phyloP scores from a whole-genome alignment of 108 stramenopile species.

The Cylindrotheca closterium region DNA sequence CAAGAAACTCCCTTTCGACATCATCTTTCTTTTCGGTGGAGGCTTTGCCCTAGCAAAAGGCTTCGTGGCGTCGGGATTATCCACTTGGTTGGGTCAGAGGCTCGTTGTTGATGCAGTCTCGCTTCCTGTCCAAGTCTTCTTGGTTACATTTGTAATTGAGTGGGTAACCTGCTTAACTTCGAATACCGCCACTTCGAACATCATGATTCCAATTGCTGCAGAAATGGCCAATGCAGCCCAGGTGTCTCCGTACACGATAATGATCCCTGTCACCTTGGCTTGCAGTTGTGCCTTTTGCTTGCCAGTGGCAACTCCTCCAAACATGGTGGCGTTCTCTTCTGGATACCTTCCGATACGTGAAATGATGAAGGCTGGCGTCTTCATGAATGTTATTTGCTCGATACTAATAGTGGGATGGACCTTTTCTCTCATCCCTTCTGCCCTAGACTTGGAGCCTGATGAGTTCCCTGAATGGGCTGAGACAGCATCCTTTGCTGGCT shows the following conservation, averaged over 20 bases:
- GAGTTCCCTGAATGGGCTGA: slow-evolving; percentile 11
- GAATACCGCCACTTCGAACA: slow-evolving; percentile 11
- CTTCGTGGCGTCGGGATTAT: slow-evolving; percentile 2
- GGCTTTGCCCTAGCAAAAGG: slow-evolving; percentile 11
- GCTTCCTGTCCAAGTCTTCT: background rate
- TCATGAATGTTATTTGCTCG: slow-evolving; percentile 3
- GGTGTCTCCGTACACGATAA: slow-evolving; percentile 3
- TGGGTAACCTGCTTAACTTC: slow-evolving; percentile 11
- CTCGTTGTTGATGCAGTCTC: background rate
- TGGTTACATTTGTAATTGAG: background rate
- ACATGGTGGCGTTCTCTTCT: slow-evolving; percentile 22
- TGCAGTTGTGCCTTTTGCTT: slow-evolving; percentile 10
- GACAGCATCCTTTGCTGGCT: no score
- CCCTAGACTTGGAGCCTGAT: background rate
- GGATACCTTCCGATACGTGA: slow-evolving; percentile 7
- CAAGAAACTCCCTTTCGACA: slow-evolving; percentile 9
- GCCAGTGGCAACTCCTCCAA: slow-evolving; percentile 21
- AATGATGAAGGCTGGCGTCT: slow-evolving; percentile 5
- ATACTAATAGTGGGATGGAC: background rate
- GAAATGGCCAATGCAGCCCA: slow-evolving; percentile 1
- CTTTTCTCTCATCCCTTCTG: slow-evolving; percentile 1
- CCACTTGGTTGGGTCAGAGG: slow-evolving; percentile 4
- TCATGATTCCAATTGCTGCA: slow-evolving; percentile 15
- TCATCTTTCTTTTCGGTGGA: slow-evolving; percentile 17
- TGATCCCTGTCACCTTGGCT: slow-evolving; percentile 7